Base-by-base conservation (phyloP, 345 rosid genomes). In the Cardamine occulta region DNA sequence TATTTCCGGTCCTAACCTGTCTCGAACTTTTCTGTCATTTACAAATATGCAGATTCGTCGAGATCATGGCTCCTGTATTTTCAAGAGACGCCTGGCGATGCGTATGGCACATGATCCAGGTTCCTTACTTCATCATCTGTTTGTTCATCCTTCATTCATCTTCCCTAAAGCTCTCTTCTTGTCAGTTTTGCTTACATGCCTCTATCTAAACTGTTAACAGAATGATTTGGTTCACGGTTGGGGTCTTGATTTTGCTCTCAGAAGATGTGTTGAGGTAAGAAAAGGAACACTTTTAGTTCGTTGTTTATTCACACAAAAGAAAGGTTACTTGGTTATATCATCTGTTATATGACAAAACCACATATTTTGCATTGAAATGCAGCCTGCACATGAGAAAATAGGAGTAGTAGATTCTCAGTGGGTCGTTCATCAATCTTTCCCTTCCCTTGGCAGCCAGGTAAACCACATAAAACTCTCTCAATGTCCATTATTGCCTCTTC, bases 41-140 rank as follows among this genome's bases (percentile, higher is more conserved):
- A 31, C 54, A 51, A 66, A 54, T 19, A 19, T 81, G 49, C 81
- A 95, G 99, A 79, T 95, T 96, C 73, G 96, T 96, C 5, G 99
- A 96, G 87, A 96, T 96, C 75, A 96, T 96, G 99, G 99, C 99
- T 80, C 93, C 99, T 14, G 99, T 96, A 23, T 96, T 96, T 82
- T 87, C 99, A 21, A 85, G 89, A 79, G 88, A 81, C 23, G 93
- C 98, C 12, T 96, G 99, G 99, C 91, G 98, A 55, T 96, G 99
- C 42, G 97, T 91, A 66, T 96, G 99, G 99, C 84, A 95, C 81
- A 80, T 95, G 91, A 85, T 95, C 81, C 99, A 95, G 98, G 99
- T 90, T 69, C 35, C 60, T 39, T n/a, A 8, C 32, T 18, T 67
- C 35, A n/a, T 44, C 34, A 72, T n/a, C 9, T 51, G 19, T 37